Evolutionary conservation across 2,329 filamentous ascomycete genomes (phyloP), one percentile per base, ranked within the genome.

Genomic region (Colletotrichum graminicola): DNA sequence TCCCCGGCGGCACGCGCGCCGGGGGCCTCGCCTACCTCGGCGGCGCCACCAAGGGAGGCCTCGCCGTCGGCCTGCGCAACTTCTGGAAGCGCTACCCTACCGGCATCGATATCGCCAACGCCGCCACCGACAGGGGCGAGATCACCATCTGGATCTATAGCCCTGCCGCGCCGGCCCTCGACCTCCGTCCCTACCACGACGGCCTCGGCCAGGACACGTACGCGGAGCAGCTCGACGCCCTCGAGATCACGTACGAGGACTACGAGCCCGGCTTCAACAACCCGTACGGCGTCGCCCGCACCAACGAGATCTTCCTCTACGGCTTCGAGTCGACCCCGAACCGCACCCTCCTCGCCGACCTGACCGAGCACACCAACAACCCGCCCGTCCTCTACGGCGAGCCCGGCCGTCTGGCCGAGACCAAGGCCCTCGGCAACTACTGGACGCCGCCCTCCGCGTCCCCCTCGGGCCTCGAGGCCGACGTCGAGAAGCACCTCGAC

Each of bases 61-160:
- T 91, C 1, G 89, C 87, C 1, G 77, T 91, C 6, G 88, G 87
- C 0, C 81, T 89, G 57, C 84, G 86, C 3, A 85, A 91, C 74
- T 91, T 91, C 76, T 91, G 89, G 89, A 88, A 91, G 80, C 83
- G 87, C 21, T 90, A 89, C 73, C 89, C 89, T 0, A 88, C 87
- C 0, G 84, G 86, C 4, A 78, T 91, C 5, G 89, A 91, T 56
- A 83, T 91, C 14, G 78, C 82, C 0, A 83, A 87, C 62, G 86
- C 88, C 0, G 83, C 82, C 0, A 80, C 81, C 0, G 85, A 89
- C 56, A 76, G 78, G 2, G 88, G 88, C 0, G 80, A 83, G 5
- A 80, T 91, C 14, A 91, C 88, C 0, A 70, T 90, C 0, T 91
- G 89, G 89, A 77, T 91, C 0, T 91, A 91, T 73, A 88, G 85